Evolutionary conservation across 2,329 filamentous ascomycete genomes (phyloP).

Genomic region (Diaporthe sp.): DNA sequence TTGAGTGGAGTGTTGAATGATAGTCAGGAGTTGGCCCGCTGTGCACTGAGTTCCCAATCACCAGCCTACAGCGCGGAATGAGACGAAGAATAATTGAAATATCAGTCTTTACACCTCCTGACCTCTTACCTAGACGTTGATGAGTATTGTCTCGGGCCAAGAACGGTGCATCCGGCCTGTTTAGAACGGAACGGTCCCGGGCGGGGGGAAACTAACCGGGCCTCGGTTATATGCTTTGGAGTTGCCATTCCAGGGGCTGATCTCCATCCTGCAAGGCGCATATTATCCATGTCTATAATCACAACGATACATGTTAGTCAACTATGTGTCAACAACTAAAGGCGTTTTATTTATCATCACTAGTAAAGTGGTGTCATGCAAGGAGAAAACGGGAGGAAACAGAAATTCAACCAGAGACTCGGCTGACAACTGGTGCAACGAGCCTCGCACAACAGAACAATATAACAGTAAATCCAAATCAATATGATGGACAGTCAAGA

Average conservation of each 20-base stretch:
- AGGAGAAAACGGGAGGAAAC: background rate
- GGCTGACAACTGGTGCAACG: background rate
- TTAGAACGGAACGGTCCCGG: background rate
- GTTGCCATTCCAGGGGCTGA: background rate
- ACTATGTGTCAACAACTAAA: no score
- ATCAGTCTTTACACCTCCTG: no score
- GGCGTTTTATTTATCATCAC: fast-evolving
- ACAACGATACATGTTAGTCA: background rate
- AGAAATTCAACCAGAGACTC: background rate
- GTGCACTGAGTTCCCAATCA: no score
- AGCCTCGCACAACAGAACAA: background rate
- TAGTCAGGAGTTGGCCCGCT: background rate
- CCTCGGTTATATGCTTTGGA: conserved; percentile 22
- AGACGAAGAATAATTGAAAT: background rate
- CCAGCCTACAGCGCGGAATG: background rate
- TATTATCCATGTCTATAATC: background rate
- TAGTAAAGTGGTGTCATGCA: no score
- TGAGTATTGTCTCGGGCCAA: background rate
- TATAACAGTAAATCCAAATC: background rate
- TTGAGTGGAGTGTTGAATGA: background rate
- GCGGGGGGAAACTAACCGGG: background rate
- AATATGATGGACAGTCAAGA: no score
- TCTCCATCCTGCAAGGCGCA: background rate
- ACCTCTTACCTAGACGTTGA: background rate
- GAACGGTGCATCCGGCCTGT: background rate